Base-by-base conservation (phyloP, 2,329 filamentous ascomycete species). In the Fusarium sp. region DNA sequence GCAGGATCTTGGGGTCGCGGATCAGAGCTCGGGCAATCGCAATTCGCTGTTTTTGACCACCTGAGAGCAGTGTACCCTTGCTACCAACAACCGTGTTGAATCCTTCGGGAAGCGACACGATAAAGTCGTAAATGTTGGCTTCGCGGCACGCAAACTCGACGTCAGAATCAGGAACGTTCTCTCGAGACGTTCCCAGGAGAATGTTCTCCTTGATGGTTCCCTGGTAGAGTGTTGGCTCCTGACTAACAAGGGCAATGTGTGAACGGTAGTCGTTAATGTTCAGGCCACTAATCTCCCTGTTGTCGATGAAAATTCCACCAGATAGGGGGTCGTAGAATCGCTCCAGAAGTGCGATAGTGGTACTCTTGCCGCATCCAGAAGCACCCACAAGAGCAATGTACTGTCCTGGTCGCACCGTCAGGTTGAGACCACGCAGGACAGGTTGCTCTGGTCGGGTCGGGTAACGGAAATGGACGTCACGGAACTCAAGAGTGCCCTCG, bases 161-260 rank as follows among this genome's bases (percentile, higher is more conserved):
- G 2, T 89, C 89, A 66, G 92, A 91, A 68, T 98, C 95, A 0
- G 90, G 83, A 1, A 97, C 89, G 31, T 91, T 87, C 7, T 92
- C 90, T 14, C 88, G 85, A 9, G 93, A 86, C 42, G 91, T 91
- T 13, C 95, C 95, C 2, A 98, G 89, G 6, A 97, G 84, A 71
- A 98, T 95, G 81, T 98, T 98, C 36, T 98, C 95, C 74, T 89
- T 90, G 78, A 99, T 94, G 0, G 93, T 95, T 50, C 96, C 97
- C 82, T 97, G 95, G 84, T 98, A 99, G 0, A 99, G 85, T 0
- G 96, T 98, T 0, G 97, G 96, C 81, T 98, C 97, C 81, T 98
- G 97, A 36, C 93, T 95, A 16, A 99, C 96, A 11, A 99, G 91
- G 0, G 96, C 93, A 73, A 98, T 90, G 81, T 92, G 91, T 20